Evolutionary conservation across 345 rosid species (phyloP).

Genomic region (Populus ilicifolia): DNA sequence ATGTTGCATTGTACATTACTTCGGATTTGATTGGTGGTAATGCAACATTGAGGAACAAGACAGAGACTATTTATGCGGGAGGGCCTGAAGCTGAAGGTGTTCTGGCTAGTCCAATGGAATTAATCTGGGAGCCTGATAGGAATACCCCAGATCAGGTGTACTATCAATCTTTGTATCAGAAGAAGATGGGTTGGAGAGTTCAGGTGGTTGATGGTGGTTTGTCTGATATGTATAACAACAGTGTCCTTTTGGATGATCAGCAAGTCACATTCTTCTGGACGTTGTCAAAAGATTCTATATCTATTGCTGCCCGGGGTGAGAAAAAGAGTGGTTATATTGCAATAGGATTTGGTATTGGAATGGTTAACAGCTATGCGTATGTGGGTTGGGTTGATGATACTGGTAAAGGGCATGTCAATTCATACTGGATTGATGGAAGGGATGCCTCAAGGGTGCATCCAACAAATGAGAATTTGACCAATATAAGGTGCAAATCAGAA

Average conservation of each 20-base stretch:
- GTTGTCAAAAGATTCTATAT: constrained; percentile 58
- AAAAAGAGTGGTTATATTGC: constrained; percentile 94
- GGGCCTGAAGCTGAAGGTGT: constrained; percentile 92
- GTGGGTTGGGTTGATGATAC: constrained; percentile 82
- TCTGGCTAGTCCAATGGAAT: constrained; percentile 59
- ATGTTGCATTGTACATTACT: constrained; percentile 70
- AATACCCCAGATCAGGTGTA: constrained; percentile 88
- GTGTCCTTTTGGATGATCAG: constrained; percentile 86
- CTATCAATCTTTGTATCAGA: constrained; percentile 75
- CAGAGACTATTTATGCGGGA: constrained; percentile 80
- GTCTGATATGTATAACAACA: constrained; percentile 90
- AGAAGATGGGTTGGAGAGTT: constrained; percentile 96
- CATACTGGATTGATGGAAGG: constrained; percentile 87
- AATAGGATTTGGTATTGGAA: constrained; percentile 72
- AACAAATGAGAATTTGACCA: constrained; percentile 73
- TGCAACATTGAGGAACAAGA: constrained; percentile 69
- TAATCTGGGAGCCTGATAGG: constrained; percentile 84
- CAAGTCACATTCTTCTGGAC: constrained; percentile 96
- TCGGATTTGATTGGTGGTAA: constrained; percentile 91
- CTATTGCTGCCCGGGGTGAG: constrained; percentile 88
- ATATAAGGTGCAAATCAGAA: constrained; percentile 83
- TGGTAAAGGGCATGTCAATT: constrained; percentile 69
- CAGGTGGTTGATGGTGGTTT: constrained; percentile 96
- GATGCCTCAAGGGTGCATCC: constrained; percentile 67
- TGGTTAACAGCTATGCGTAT: constrained; percentile 80